Conservation (phyloP, 192 early-diverging fungal genomes). For the Rhizoclosmatium sp. region DNA sequence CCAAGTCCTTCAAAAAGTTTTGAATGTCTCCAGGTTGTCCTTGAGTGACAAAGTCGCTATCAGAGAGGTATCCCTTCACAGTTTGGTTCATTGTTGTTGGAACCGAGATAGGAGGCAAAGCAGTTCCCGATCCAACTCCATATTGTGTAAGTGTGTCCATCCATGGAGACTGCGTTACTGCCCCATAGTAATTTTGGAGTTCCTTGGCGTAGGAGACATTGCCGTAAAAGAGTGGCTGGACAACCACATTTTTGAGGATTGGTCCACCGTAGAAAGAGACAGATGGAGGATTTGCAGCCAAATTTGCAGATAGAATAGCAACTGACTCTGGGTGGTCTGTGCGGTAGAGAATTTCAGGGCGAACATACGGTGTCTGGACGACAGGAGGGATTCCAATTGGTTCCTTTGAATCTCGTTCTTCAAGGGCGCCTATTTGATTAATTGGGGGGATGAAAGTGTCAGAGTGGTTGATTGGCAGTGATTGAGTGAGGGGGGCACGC, state of each 20-base stretch:
- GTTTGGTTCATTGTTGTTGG: neutral
- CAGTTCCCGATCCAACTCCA: neutral
- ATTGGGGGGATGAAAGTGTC: no score
- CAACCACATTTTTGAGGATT: slow-evolving; percentile 24
- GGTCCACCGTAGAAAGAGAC: slow-evolving; percentile 35
- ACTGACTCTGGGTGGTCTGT: no score
- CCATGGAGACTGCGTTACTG: slow-evolving; percentile 7
- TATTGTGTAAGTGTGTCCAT: slow-evolving; percentile 13
- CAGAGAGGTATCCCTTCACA: neutral
- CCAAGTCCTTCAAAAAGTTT: slow-evolving; percentile 7
- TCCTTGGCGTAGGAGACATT: slow-evolving; percentile 2
- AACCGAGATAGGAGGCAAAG: neutral
- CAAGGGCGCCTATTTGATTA: no score
- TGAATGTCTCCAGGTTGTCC: neutral
- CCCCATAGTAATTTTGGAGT: slow-evolving; percentile 10
- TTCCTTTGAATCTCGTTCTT: no score
- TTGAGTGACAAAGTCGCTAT: no score
- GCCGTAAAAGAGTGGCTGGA: slow-evolving; percentile 33
- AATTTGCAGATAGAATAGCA: no score
- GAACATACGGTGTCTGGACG: no score
- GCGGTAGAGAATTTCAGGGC: no score
- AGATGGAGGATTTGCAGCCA: no score
- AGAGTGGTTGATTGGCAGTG: no score
- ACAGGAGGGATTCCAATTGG: no score
- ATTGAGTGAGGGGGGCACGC: no score